Percentiles rank a stretch among this genome's conserved stretches.
Conservation (phyloP, 768 basidiomycete species). For the Podaxis sp. region DNA sequence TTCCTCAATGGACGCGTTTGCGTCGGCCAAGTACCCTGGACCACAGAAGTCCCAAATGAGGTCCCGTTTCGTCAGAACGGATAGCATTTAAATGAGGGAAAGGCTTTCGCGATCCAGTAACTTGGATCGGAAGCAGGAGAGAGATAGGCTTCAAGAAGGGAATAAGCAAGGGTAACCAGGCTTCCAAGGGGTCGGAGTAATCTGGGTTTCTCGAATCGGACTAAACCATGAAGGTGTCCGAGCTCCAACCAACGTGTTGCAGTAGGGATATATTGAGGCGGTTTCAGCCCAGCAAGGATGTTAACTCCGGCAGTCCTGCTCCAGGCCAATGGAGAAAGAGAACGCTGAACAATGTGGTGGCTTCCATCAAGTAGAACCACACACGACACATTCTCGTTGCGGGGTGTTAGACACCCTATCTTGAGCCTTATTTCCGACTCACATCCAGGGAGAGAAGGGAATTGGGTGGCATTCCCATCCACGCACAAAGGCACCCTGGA, state of each 20-base stretch:
- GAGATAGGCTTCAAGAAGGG: neutral
- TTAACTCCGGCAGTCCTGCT: neutral
- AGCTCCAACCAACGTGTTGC: neutral
- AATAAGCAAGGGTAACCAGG: neutral
- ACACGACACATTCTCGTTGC: neutral
- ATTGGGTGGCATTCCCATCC: neutral
- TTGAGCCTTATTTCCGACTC: constrained; percentile 4
- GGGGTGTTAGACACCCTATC: neutral
- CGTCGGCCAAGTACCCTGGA: neutral
- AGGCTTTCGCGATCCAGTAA: neutral
- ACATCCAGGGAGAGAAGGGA: neutral
- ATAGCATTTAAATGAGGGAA: too few relatives aligned
- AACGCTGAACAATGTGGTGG: neutral
- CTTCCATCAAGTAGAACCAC: neutral
- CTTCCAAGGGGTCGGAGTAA: neutral
- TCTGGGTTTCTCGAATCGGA: neutral
- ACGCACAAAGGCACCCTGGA: neutral
- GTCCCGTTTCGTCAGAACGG: neutral
- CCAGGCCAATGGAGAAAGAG: neutral
- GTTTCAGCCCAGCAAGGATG: neutral
- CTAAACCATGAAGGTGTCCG: neutral
- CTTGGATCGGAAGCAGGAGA: neutral
- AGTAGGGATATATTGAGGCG: neutral
- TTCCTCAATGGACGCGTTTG: neutral
- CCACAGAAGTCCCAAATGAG: neutral